Evolutionary conservation across 345 rosid genomes (phyloP), one percentile per base, ranked within the genome.

Genomic region (Eucalyptus albens): DNA sequence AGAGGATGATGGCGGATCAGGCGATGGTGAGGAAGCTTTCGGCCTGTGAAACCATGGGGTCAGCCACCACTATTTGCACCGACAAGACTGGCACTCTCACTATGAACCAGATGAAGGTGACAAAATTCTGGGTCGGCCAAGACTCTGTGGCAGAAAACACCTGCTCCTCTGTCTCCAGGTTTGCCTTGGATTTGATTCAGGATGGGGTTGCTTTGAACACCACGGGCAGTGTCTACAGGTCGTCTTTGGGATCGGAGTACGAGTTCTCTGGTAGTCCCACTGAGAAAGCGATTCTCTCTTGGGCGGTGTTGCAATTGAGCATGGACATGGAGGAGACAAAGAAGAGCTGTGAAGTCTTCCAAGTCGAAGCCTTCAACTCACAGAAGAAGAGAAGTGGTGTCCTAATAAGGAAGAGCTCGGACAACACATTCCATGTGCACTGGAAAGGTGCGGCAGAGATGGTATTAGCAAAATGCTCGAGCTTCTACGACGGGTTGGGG

Each of bases 31-130:
- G 97, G 51, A 95, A 95, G 92, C 94, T 95, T 21, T 91, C 96
- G 1, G 97, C 98, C 9, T 97, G 98, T 29, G 99, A 97, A 88
- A 96, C 96, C 1, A 97, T 97, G 96, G 97, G 98, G n/a, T 97
- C 96, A 10, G 96, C 96, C 4, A 95, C 97, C 13, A 92, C 92
- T 15, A 95, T 97, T 2, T 96, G 97, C 86, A 97, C 97, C 0
- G 96, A 96, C 62, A 97, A 95, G 93, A 96, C 98, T 6, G 98
- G 98, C 22, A 96, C 97, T 27, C 93, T 96, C 31, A 96, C 99
- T 15, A 89, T 93, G 87, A 96, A 96, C 90, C 93, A 89, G 53
- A 96, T 96, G 98, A 91, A 92, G 77, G 98, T 95, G 80, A 94
- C 95, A 1, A 92, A 93, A 89, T 93, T 95, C 86, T 96, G 96